Percentiles rank a stretch among this genome's conserved stretches.
Evolutionary conservation across 352 stramenopile genomes (phyloP).

Genomic region (Achlya hypogyna): DNA sequence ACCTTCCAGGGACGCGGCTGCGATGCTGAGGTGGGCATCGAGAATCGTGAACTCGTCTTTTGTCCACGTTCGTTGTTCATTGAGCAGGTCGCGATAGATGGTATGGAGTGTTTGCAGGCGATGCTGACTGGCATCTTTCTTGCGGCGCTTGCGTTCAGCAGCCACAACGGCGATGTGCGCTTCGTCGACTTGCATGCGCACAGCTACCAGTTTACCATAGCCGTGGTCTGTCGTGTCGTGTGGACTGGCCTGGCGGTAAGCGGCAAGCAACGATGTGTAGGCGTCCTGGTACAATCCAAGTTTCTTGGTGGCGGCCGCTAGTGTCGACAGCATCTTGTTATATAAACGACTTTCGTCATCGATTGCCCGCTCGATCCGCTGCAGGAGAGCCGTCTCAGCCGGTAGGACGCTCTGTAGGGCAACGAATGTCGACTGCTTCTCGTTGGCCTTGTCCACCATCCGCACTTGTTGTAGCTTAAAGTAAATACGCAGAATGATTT

Average conservation of each 20-base stretch:
- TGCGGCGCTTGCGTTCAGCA: slow-evolving; percentile 2
- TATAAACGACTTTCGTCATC: not conserved
- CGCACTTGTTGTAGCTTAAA: slow-evolving; percentile 9
- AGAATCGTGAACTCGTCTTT: slow-evolving; percentile 4
- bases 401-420: not conserved
- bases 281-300: not conserved
- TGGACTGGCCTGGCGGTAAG: not conserved
- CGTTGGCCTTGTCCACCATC: not conserved
- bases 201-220: not conserved
- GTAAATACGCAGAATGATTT: not conserved
- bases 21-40: not conserved
- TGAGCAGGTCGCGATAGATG: not conserved
- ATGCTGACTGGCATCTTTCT: not conserved
- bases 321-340: not conserved
- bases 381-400: not conserved
- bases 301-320: not conserved
- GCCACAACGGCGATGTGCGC: not conserved
- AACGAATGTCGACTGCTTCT: not conserved
- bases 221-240: not conserved
- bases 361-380: not conserved
- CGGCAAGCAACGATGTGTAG: not conserved
- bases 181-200: slow-evolving; percentile 7
- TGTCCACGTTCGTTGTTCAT: slow-evolving; percentile 17
- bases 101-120: slow-evolving; percentile 3
- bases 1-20: not conserved